phyloP scores from a whole-genome alignment of 192 early-diverging fungal genomes.

The Backusella sp. region DNA sequence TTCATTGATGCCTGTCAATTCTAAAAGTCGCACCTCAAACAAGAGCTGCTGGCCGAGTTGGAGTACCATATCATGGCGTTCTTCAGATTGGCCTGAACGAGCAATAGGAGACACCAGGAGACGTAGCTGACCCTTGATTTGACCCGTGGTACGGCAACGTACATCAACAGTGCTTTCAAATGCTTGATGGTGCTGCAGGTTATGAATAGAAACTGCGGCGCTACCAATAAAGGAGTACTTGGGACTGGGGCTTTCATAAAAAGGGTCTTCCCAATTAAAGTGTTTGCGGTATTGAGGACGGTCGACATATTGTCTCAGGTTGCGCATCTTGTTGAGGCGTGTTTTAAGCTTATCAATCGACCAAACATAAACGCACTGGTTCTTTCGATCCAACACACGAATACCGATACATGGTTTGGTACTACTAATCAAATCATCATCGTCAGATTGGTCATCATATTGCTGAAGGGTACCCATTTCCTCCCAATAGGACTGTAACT shows the following conservation, averaged over 20 bases:
- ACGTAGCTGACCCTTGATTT: slow-evolving; percentile 36
- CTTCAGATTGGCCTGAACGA: not conserved
- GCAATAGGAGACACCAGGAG: slow-evolving; percentile 44
- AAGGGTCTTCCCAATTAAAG: slow-evolving; percentile 57
- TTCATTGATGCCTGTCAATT: slow-evolving; percentile 58
- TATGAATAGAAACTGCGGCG: slow-evolving; percentile 43
- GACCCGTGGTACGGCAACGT: slow-evolving; percentile 44
- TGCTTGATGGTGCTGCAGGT: slow-evolving; percentile 42
- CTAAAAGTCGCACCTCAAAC: slow-evolving; percentile 65
- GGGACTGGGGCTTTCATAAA: slow-evolving; percentile 55
- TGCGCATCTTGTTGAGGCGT: slow-evolving; percentile 35
- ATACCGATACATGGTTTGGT: slow-evolving; percentile 52
- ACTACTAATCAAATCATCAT: slow-evolving; percentile 30
- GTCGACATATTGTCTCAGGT: slow-evolving; percentile 53
- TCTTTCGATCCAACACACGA: slow-evolving; percentile 52
- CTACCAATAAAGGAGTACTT: slow-evolving; percentile 54
- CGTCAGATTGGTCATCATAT: slow-evolving; percentile 39
- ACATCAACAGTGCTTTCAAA: slow-evolving; percentile 45
- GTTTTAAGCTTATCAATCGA: slow-evolving; percentile 34
- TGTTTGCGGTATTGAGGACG: slow-evolving; percentile 57
- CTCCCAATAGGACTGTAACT: slow-evolving; percentile 49
- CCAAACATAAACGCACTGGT: slow-evolving; percentile 48
- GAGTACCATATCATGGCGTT: slow-evolving; percentile 2
- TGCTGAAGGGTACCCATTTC: slow-evolving; percentile 41
- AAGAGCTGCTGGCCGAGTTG: slow-evolving; percentile 48